Evolutionary conservation across 192 early-diverging fungal species (phyloP), one percentile per base, ranked within the genome.

Genomic region (Linnemannia elongata): DNA sequence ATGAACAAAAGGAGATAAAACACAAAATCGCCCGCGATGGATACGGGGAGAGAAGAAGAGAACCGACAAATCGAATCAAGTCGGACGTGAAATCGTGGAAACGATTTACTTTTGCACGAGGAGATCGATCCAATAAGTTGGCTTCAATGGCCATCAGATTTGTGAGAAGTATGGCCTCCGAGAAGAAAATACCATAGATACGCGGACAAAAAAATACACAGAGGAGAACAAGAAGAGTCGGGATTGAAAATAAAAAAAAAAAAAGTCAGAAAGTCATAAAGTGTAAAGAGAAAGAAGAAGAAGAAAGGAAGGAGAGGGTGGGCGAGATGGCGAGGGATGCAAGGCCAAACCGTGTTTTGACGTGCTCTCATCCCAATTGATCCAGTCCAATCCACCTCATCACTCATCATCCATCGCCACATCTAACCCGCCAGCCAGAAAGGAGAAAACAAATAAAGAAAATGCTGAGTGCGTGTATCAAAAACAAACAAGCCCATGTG

Each of bases 331-430:
- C 80, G 68, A 71, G 36, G 10, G 20, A 75, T 49, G 36, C 80
- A 68, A 73, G 30, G 35, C 44, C 73, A 81, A 75, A 81, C 80
- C 75, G 74, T 82, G 69, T 82, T 82, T 82, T 82, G 80, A 76
- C 69, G 27, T 24, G 78, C 78, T 80, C 78, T 80, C 55, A 66
- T 30, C 30, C 38, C 70, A 52, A 24, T 78, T 27, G 45, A 44
- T 63, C 52, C 69, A 24, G 22, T 49, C 45, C 30, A 69, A 49
- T 69, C 63, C 17, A 30, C 44, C 69, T 70, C 27, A 47, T 78
- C 63, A 27, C 60, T 44, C 38, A 71, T 71, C 69, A 71, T 71
- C 69, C 41, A 71, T 66, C 60, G 60, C 60, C 60, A 33, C 60
- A 66, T 66, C 60, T 66, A 66, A 66, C 60, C 60, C 60, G 60